Percentiles rank a stretch among this genome's conserved stretches.
phyloP scores from a whole-genome alignment of 169 alveolate genomes.

The Haemoproteus tartakovskyi region DNA sequence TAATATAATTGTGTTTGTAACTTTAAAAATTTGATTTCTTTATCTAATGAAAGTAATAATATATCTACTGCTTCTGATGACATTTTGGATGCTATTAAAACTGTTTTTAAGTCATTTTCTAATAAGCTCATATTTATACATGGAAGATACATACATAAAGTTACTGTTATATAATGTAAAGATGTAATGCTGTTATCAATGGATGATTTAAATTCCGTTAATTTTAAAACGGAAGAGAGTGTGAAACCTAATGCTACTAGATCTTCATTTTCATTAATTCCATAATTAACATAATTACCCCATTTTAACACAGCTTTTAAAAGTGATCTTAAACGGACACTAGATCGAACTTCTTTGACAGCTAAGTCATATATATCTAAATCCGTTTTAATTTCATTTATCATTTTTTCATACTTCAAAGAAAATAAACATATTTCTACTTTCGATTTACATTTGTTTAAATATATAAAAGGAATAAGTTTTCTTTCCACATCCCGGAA shows the following conservation, averaged over 20 bases:
- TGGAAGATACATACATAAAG: conserved; percentile 69
- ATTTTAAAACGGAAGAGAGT: conserved; percentile 71
- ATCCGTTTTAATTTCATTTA: conserved; percentile 65
- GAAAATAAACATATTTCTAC: conserved; percentile 65
- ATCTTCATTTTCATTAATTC: conserved; percentile 67
- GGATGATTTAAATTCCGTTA: conserved; percentile 76
- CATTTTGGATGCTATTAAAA: conserved; percentile 57
- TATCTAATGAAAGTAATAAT: conserved; percentile 38
- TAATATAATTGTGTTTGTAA: conserved; percentile 16
- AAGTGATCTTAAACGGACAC: conserved; percentile 68
- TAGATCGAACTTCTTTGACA: conserved; percentile 68
- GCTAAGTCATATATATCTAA: conserved; percentile 67
- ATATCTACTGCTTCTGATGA: conserved; percentile 66
- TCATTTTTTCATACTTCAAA: conserved; percentile 60
- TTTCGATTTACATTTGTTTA: conserved; percentile 65
- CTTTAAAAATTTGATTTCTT: conserved; percentile 37
- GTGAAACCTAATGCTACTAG: conserved; percentile 74
- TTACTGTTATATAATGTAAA: conserved; percentile 77
- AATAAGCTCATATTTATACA: conserved; percentile 41
- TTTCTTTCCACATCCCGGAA: conserved; percentile 69
- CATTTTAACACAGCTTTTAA: conserved; percentile 74
- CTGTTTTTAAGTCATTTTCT: conserved; percentile 45
- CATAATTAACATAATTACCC: conserved; percentile 81
- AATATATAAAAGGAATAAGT: conserved; percentile 52
- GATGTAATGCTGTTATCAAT: conserved; percentile 72